phyloP scores from a whole-genome alignment of 345 rosid species.

The Citrus medica region DNA sequence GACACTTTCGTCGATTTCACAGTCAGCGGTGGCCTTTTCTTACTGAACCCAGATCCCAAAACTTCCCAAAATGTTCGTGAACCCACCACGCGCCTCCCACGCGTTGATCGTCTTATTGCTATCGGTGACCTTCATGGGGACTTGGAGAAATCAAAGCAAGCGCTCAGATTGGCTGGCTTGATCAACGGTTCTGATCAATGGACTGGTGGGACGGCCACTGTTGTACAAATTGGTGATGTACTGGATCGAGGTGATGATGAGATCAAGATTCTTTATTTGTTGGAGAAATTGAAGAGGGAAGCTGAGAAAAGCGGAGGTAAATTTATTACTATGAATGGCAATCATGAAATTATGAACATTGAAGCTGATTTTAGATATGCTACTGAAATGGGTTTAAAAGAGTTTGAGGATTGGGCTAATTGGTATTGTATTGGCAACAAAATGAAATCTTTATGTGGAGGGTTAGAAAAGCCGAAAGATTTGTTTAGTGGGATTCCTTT shows the following conservation, averaged over 20 bases:
- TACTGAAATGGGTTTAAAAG: conserved; percentile 57
- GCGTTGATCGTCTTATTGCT: conserved; percentile 67
- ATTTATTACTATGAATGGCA: conserved; percentile 78
- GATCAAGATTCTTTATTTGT: conserved; percentile 67
- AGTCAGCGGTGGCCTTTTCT: conserved; percentile 60
- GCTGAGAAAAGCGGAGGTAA: conserved; percentile 64
- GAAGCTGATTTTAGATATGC: conserved; percentile 80
- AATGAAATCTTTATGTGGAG: conserved; percentile 61
- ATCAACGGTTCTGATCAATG: conserved; percentile 60
- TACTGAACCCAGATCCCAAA: conserved; percentile 26
- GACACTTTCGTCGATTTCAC: conserved; percentile 84
- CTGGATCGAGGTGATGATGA: conserved; percentile 88
- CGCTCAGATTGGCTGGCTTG: conserved; percentile 67
- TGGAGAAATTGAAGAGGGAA: conserved; percentile 75
- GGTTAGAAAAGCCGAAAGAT: conserved; percentile 50
- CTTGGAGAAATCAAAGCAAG: conserved; percentile 59
- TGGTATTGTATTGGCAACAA: conserved; percentile 64
- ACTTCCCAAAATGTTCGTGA: conserved; percentile 8
- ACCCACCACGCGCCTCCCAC: conserved; percentile 32
- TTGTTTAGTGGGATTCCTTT: conserved; percentile 59
- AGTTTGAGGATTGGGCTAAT: conserved; percentile 66
- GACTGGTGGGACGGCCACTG: conserved; percentile 72
- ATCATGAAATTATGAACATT: conserved; percentile 93
- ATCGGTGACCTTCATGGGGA: conserved; percentile 93
- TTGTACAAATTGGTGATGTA: conserved; percentile 86